Percentiles rank a stretch among this genome's conserved stretches.
phyloP scores from a whole-genome alignment of 2,329 filamentous ascomycete species.

The Ophiostoma piceae region DNA sequence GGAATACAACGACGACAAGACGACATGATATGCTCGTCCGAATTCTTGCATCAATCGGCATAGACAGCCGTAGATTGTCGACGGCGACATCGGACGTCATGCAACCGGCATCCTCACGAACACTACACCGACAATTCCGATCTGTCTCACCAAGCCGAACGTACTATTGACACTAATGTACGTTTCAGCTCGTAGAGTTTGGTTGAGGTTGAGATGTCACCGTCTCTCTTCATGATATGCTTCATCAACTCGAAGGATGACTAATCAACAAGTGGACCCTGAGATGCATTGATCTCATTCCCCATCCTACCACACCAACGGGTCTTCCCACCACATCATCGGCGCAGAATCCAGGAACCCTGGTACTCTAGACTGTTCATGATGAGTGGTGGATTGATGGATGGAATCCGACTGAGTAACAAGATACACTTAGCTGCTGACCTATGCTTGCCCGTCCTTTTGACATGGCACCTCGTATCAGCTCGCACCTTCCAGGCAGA shows the following conservation, averaged over 20 bases:
- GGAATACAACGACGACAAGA: background rate
- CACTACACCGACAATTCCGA: background rate
- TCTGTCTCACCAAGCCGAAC: background rate
- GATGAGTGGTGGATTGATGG: background rate
- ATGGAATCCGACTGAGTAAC: too few species aligned
- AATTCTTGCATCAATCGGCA: background rate
- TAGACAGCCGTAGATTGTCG: too few species aligned
- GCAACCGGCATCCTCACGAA: background rate
- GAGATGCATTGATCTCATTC: background rate
- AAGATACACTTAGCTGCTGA: too few species aligned
- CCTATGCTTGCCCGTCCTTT: too few species aligned
- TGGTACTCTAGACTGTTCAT: background rate
- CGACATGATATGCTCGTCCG: background rate
- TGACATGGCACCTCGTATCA: background rate
- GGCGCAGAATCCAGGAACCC: background rate
- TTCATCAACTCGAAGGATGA: background rate
- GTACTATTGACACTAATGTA: background rate
- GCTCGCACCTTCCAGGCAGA: background rate
- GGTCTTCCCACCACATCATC: background rate
- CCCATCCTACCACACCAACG: background rate
- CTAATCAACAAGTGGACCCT: background rate
- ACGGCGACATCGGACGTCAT: background rate
- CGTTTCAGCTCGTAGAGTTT: background rate
- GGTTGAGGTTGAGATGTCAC: background rate
- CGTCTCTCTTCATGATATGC: background rate